A percentile compares a stretch with the other conserved stretches of the same genome.
phyloP scores from a whole-genome alignment of 257 asterid genomes.

The Thymus quinquecostatus region DNA sequence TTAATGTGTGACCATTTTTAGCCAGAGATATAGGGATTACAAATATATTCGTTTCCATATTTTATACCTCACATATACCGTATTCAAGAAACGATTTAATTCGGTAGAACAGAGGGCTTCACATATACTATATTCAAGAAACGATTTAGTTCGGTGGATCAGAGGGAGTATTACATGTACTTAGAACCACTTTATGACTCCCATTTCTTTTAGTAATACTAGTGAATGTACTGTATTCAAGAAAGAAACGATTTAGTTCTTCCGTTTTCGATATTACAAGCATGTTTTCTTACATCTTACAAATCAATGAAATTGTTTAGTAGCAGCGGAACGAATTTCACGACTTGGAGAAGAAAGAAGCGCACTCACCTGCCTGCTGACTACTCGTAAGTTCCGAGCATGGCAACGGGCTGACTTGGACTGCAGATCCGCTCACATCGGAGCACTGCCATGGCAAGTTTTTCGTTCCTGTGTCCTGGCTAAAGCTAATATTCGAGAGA shows the following conservation, averaged over 20 bases:
- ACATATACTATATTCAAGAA: too few relatives aligned
- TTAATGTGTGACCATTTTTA: neutral
- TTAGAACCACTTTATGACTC: neutral
- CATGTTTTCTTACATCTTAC: conserved; percentile 14
- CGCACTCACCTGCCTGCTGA: conserved; percentile 57
- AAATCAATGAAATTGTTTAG: conserved; percentile 6
- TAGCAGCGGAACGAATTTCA: conserved; percentile 7
- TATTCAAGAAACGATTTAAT: too few relatives aligned
- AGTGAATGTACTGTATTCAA: neutral
- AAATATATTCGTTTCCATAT: too few relatives aligned
- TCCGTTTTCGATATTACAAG: conserved; percentile 13
- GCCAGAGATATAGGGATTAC: too few relatives aligned
- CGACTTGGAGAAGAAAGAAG: conserved; percentile 41
- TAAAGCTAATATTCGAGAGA: conserved; percentile 61
- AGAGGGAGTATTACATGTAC: too few relatives aligned
- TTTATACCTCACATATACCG: too few relatives aligned
- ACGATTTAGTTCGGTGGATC: too few relatives aligned
- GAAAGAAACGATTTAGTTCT: neutral
- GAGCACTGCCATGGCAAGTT: conserved; percentile 78
- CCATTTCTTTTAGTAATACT: neutral
- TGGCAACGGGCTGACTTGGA: conserved; percentile 83
- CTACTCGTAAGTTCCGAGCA: conserved; percentile 68
- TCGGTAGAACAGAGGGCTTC: too few relatives aligned
- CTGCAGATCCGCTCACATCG: conserved; percentile 73
- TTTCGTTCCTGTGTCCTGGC: conserved; percentile 38